A percentile compares a stretch with the other conserved stretches of the same genome.
phyloP scores from a whole-genome alignment of 73 alveolate genomes.

The Symbiodinium natans region DNA sequence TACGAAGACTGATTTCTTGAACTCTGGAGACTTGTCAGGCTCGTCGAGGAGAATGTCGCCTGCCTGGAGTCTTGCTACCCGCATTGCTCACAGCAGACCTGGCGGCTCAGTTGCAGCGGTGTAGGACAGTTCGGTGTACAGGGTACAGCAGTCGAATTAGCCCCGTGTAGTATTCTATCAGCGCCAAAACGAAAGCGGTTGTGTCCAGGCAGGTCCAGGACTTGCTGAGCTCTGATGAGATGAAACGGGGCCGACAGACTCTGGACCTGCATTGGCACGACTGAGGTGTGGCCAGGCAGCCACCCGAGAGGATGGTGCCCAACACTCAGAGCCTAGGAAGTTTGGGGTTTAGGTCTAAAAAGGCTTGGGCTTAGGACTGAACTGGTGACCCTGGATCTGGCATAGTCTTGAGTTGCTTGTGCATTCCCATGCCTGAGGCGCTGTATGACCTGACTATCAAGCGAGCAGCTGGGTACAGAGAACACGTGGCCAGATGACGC shows the following conservation, averaged over 20 bases:
- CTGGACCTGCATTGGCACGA: background rate
- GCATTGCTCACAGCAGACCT: constrained; percentile 62
- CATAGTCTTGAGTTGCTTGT: background rate
- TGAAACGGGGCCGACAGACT: no score
- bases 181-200: no score
- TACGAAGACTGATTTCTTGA: no score
- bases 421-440: constrained; percentile 16
- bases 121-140: no score
- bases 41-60: constrained; percentile 46
- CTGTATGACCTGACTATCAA: constrained; percentile 26
- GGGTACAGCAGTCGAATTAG: no score
- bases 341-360: background rate
- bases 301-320: constrained; percentile 61
- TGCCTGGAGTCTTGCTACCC: constrained; percentile 56
- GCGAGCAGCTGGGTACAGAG: constrained; percentile 51
- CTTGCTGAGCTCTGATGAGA: no score
- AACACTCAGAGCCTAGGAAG: background rate
- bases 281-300: constrained; percentile 70
- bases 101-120: constrained; percentile 1
- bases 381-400: background rate
- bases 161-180: no score
- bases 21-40: no score
- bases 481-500: constrained; percentile 11
- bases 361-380: background rate
- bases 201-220: no score